phyloP scores from a whole-genome alignment of 805 yeast species.

The Vanderwaltozyma polyspora region DNA sequence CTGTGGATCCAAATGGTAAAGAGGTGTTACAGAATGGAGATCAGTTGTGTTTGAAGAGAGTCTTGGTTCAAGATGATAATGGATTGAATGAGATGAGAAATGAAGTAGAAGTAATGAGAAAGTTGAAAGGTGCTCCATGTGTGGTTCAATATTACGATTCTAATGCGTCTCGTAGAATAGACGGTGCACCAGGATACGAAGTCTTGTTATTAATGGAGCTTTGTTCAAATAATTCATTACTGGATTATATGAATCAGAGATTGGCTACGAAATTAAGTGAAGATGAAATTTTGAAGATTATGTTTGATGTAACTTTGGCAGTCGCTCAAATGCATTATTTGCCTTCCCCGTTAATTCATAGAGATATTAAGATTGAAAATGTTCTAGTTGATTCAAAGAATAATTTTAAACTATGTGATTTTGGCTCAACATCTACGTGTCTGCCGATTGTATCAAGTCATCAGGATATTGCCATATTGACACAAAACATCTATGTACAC shows the following conservation, averaged over 20 bases:
- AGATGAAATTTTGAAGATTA: slow-evolving; percentile 66
- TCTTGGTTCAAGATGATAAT: slow-evolving; percentile 57
- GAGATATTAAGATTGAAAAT: slow-evolving; percentile 92
- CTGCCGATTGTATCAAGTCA: slow-evolving; percentile 59
- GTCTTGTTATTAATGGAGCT: slow-evolving; percentile 87
- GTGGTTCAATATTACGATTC: slow-evolving; percentile 67
- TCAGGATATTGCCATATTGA: slow-evolving; percentile 57
- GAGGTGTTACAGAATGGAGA: slow-evolving; percentile 33
- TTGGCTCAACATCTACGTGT: slow-evolving; percentile 65
- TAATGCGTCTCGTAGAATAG: slow-evolving; percentile 47
- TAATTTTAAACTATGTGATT: slow-evolving; percentile 79
- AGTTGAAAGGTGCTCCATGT: slow-evolving; percentile 41
- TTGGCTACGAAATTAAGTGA: slow-evolving; percentile 69
- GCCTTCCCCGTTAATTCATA: slow-evolving; percentile 61
- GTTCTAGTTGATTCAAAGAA: slow-evolving; percentile 65
- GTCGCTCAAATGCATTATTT: slow-evolving; percentile 75
- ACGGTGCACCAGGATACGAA: slow-evolving; percentile 49
- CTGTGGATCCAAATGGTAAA: slow-evolving; percentile 7
- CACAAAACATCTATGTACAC: slow-evolving; percentile 76
- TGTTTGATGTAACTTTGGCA: slow-evolving; percentile 72
- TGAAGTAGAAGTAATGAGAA: slow-evolving; percentile 73
- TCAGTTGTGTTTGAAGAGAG: slow-evolving; percentile 61
- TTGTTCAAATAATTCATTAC: slow-evolving; percentile 75
- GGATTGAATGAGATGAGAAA: slow-evolving; percentile 55
- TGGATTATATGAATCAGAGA: slow-evolving; percentile 84